Percentiles rank a stretch among this genome's conserved stretches.
These are phyloP conservation scores for Fraxinus angustifolia DNA, from an alignment of 305 asterid genomes.

Conservation along the genomic window DNA sequence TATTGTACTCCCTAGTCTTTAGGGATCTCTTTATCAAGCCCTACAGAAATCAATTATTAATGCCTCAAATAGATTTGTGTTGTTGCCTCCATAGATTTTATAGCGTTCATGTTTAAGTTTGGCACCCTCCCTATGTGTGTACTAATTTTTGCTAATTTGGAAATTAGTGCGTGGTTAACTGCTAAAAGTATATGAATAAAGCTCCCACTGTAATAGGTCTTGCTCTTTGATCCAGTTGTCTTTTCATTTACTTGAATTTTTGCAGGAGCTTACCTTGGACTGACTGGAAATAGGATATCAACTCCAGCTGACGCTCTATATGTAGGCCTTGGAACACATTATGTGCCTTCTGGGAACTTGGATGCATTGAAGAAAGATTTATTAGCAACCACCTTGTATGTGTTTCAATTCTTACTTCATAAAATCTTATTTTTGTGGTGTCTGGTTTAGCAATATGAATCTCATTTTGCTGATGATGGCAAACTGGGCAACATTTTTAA, in stretches of 20 bases:
- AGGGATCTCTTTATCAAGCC: neutral
- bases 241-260: slow-evolving; percentile 9
- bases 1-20: neutral
- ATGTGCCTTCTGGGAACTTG: slow-evolving; percentile 79
- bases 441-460: neutral
- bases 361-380: slow-evolving; percentile 59
- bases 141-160: neutral
- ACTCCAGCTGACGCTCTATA: slow-evolving; percentile 94
- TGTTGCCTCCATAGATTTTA: neutral
- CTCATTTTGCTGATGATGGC: neutral
- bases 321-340: slow-evolving; percentile 86
- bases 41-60: neutral
- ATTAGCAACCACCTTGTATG: slow-evolving; percentile 65
- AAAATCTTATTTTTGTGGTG: neutral
- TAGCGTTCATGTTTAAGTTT: neutral
- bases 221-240: neutral
- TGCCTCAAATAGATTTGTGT: neutral
- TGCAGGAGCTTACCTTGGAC: slow-evolving; percentile 91
- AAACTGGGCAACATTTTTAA: neutral
- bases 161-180: neutral
- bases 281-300: slow-evolving; percentile 85
- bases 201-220: neutral
- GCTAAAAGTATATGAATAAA: neutral
- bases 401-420: slow-evolving; percentile 1
- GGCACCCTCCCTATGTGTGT: neutral